Conservation (phyloP, 1,139 yeast genomes). For the Saccharomyces hybrid region DNA sequence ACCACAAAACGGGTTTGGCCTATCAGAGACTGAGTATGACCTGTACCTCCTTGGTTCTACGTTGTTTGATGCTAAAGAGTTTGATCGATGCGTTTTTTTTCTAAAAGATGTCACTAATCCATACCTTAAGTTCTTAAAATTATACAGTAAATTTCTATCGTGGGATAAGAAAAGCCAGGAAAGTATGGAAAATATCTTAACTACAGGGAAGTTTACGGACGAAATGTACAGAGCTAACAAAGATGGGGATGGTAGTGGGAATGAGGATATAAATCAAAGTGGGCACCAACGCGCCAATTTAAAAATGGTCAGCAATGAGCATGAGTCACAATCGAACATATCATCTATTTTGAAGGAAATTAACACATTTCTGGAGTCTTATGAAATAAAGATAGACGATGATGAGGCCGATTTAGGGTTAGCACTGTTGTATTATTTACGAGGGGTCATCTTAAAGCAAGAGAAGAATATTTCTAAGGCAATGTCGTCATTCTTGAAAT, state of each 20-base stretch:
- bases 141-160: constrained; percentile 63
- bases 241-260: constrained; percentile 4
- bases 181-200: constrained; percentile 57
- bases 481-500: constrained; percentile 48
- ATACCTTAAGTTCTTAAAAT: constrained; percentile 52
- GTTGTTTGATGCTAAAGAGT: constrained; percentile 79
- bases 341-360: constrained; percentile 34
- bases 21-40: constrained; percentile 36
- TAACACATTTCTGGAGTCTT: constrained; percentile 34
- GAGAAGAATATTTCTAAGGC: constrained; percentile 58
- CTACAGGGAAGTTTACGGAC: constrained; percentile 19
- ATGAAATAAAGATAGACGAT: constrained; percentile 26
- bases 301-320: constrained; percentile 9
- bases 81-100: constrained; percentile 64
- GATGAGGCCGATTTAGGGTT: constrained; percentile 27
- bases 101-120: constrained; percentile 49
- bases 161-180: constrained; percentile 73
- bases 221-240: constrained; percentile 2
- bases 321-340: constrained; percentile 22
- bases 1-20: constrained; percentile 6
- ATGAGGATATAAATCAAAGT: neutral
- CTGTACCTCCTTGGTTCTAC: constrained; percentile 56
- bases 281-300: neutral
- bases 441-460: constrained; percentile 57
- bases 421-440: constrained; percentile 55